Conservation (phyloP, 306 rosid species). For the Prunus kanzakura region DNA sequence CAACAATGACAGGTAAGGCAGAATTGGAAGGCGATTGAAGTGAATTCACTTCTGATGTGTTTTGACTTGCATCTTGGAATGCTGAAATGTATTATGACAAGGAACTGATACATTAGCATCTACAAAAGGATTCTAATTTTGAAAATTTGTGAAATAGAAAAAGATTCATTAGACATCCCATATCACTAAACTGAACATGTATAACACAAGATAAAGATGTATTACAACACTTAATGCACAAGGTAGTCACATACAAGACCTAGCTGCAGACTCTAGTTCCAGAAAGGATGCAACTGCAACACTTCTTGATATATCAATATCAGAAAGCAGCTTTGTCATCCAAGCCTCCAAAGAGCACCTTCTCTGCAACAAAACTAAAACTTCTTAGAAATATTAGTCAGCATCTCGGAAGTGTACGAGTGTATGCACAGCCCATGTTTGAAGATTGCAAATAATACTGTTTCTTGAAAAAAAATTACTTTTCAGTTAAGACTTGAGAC, state of each 20-base stretch:
- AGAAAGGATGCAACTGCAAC: slow-evolving; percentile 90
- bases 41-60: slow-evolving; percentile 56
- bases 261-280: slow-evolving; percentile 97
- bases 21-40: slow-evolving; percentile 53
- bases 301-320: slow-evolving; percentile 89
- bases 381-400: slow-evolving; percentile 28
- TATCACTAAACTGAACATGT: background rate
- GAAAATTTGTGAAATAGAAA: background rate
- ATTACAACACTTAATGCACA: slow-evolving; percentile 23
- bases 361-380: slow-evolving; percentile 71
- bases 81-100: slow-evolving; percentile 52
- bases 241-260: slow-evolving; percentile 78
- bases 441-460: slow-evolving; percentile 16
- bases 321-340: slow-evolving; percentile 82
- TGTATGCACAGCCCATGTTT: background rate
- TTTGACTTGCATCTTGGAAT: slow-evolving; percentile 72
- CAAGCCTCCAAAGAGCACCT: slow-evolving; percentile 96
- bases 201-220: slow-evolving; percentile 19
- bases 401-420: background rate
- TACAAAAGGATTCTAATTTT: background rate
- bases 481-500: background rate
- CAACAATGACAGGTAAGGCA: slow-evolving; percentile 62
- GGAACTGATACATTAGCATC: slow-evolving; percentile 7
- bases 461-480: background rate
- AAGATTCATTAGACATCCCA: background rate